These are phyloP conservation scores for Oryza officinalis DNA, from an alignment of 176 grass and related monocot genomes.

Conservation along the genomic window DNA sequence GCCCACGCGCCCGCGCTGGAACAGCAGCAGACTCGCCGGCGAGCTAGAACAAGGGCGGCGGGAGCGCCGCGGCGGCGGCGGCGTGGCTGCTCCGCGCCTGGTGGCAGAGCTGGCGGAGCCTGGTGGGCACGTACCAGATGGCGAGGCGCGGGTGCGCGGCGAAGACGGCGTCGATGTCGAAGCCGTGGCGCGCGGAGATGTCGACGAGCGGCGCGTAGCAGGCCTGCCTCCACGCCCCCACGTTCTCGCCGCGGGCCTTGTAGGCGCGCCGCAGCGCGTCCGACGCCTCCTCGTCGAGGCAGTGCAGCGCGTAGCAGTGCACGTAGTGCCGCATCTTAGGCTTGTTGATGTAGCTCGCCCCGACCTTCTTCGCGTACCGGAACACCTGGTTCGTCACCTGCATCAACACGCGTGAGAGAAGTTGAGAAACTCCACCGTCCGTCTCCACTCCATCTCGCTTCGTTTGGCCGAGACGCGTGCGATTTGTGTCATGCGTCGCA, in stretches of 20 bases:
- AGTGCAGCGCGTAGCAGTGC: slow-evolving; percentile 99
- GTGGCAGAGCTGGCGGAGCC: slow-evolving; percentile 96
- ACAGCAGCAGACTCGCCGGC: not conserved
- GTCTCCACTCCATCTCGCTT: not conserved
- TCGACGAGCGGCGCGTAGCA: slow-evolving; percentile 95
- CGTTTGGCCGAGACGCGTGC: not conserved
- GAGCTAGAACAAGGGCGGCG: slow-evolving; percentile 41
- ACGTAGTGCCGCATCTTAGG: slow-evolving; percentile 99
- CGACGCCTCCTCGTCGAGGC: slow-evolving; percentile 89
- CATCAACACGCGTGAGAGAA: not conserved
- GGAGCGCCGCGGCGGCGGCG: slow-evolving; percentile 20
- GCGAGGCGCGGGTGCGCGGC: slow-evolving; percentile 84
- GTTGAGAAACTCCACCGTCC: no score
- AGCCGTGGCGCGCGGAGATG: slow-evolving; percentile 78
- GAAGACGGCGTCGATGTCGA: slow-evolving; percentile 99
- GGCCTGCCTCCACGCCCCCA: slow-evolving; percentile 85
- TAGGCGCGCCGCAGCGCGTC: slow-evolving; percentile 73
- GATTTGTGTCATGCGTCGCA: not conserved
- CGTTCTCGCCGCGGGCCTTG: slow-evolving; percentile 95
- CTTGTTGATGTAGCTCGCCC: slow-evolving; percentile 99
- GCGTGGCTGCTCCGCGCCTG: slow-evolving; percentile 59
- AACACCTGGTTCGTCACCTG: slow-evolving; percentile 99
- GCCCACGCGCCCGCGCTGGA: no score
- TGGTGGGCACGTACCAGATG: slow-evolving; percentile 96
- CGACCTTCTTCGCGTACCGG: slow-evolving; percentile 89